Evolutionary conservation across 2,329 filamentous ascomycete genomes (phyloP).

Genomic region (Fusarium sterilihyphosum): DNA sequence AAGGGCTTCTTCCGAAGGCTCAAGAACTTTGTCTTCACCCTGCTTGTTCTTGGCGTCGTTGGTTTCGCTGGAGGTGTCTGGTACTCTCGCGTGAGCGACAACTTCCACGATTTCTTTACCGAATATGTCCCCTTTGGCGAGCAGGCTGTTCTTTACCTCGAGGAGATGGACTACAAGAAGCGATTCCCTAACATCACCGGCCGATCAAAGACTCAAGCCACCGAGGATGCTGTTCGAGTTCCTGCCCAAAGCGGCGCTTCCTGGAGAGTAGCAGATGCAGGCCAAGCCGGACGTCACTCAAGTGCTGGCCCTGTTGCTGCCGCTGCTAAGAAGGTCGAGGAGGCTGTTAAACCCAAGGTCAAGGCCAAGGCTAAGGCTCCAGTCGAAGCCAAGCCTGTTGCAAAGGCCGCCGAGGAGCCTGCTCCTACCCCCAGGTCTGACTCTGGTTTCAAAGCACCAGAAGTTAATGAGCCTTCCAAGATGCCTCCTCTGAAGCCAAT

Average conservation of each 20-base stretch:
- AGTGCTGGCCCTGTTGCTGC: slow-evolving; percentile 60
- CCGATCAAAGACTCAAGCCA: slow-evolving; percentile 60
- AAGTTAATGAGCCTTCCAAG: slow-evolving; percentile 73
- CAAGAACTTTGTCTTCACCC: slow-evolving; percentile 78
- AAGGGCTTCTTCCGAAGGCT: slow-evolving; percentile 77
- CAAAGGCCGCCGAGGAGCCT: slow-evolving; percentile 50
- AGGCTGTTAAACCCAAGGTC: slow-evolving; percentile 44
- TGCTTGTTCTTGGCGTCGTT: slow-evolving; percentile 79
- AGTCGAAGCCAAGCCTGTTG: slow-evolving; percentile 35
- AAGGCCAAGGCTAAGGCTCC: slow-evolving; percentile 21
- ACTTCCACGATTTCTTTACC: slow-evolving; percentile 99
- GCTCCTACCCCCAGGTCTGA: slow-evolving; percentile 39
- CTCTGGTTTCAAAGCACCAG: slow-evolving; percentile 61
- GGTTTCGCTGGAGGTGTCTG: slow-evolving; percentile 90
- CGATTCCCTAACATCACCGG: slow-evolving; percentile 71
- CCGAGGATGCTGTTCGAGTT: slow-evolving; percentile 80
- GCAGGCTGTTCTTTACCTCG: slow-evolving; percentile 92
- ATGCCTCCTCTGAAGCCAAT: slow-evolving; percentile 75
- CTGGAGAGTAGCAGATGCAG: slow-evolving; percentile 76
- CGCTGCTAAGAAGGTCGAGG: slow-evolving; percentile 44
- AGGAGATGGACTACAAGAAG: slow-evolving; percentile 92
- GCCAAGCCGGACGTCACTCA: slow-evolving; percentile 65
- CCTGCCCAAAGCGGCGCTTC: slow-evolving; percentile 86
- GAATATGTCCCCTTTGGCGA: slow-evolving; percentile 96
- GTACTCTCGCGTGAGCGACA: slow-evolving; percentile 93